Evolutionary conservation across 2,329 filamentous ascomycete genomes (phyloP), one percentile per base, ranked within the genome.

Genomic region (Paraphoma sp.): DNA sequence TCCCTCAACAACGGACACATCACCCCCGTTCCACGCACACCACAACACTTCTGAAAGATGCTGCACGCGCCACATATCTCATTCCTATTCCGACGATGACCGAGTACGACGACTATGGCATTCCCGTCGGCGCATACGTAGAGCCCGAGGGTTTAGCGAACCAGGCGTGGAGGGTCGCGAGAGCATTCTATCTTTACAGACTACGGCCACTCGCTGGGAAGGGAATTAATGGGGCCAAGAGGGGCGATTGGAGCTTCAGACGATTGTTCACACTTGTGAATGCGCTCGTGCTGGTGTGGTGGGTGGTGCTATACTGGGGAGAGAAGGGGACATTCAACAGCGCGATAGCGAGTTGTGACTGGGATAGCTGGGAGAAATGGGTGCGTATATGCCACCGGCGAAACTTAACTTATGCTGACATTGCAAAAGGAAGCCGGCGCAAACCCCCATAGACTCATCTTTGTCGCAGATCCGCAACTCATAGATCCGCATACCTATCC

Each of bases 401-500:
- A 12, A 17, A 3, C 6, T 11, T 38, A 1, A 18, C 12, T 16
- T 6, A 16, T 33, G 23, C 48, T 50, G 12, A 50, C 16, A 14
- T 9, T 3, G 29, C 3, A 12, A 4, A 16, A 97, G 95, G 92
- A 93, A 51, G 78, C 84, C 68, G 87, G 84, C 65, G 89, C 93
- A 48, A 87, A 84, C 33, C 95, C 95, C 29, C 93, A 98, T 75
- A 91, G 89, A 72, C 84, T 96, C 65, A 83, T 92, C 66, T 88
- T 97, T 73, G 83, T 97, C 64, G 92, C 93, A 58, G 93, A 97
- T 72, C 93, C 93, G 43, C 93, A 97, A 75, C 84, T 97, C 56
- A 92, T 95, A 70, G 93, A 97, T 76, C 91, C 93, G 52, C 92
- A 97, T 76, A 96, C 93, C n/a, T 97, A 97, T 70, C 92, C 93